Base-by-base conservation (phyloP, 2,329 filamentous ascomycete species). In the Apiospora aurea region DNA sequence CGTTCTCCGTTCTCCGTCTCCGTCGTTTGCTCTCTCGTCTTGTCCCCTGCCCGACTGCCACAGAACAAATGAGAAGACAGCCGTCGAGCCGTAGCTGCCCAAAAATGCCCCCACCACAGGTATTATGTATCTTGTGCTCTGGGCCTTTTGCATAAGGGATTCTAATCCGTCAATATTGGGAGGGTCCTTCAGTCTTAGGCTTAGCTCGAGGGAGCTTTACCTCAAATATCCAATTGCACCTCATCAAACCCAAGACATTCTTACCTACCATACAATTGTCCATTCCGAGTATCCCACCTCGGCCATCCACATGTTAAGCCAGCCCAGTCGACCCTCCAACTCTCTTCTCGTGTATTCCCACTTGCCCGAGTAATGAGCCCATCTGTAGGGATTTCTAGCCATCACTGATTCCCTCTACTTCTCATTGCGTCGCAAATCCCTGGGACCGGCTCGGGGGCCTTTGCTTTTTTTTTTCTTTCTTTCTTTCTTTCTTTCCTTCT, bases 241-340 rank as follows among this genome's bases (percentile, higher is more conserved):
- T 64, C 57, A 64, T 41, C 57, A 38, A 64, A 14, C 38, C 57
- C 57, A 64, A 64, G 57, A 64, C 57, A 61, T 34, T 38, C 53
- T 38, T 61, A 61, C 29, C 53, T 38, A 38, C 16, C 29, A 64
- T 64, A 64, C 57, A 64, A 61, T 61, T 64, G 57, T 64, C 57
- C 57, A 64, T 64, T 64, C 57, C 57, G 57, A 64, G 57, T 64
- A 64, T 64, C 57, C 57, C 57, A 64, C 57, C 57, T 64, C 57
- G 34, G 57, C 57, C 57, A 64, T 64, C 57, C 57, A 64, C 57
- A 64, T 64, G 57, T 64, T 64, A 64, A 64, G 57, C 57, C 57
- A 64, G 57, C 21, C 34, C 57, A 64, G 57, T 41, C 34, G 29
- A n/a, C 57, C 53, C 57, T 64, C 53, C 57, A 64, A n/a, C 57